A percentile compares a stretch with the other conserved stretches of the same genome.
phyloP scores from a whole-genome alignment of 352 stramenopile genomes.

The Globisporangium megalacanthum region DNA sequence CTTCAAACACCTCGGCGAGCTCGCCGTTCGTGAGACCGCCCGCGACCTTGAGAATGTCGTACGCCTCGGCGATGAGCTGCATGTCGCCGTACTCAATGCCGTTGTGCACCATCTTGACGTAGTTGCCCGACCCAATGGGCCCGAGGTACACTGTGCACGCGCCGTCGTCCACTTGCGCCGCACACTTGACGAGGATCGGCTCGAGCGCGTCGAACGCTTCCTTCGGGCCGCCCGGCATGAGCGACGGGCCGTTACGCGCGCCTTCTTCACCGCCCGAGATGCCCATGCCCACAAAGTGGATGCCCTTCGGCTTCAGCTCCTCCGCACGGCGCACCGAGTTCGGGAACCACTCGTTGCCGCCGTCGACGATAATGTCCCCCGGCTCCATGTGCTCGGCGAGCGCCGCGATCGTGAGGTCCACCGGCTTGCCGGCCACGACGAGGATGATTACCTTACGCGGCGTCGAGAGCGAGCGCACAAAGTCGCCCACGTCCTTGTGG shows the following conservation, averaged over 20 bases:
- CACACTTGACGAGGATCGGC: constrained; percentile 96
- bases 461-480: constrained; percentile 88
- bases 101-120: constrained; percentile 99
- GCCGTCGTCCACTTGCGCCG: constrained; percentile 92
- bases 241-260: constrained; percentile 95
- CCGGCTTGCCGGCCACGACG: constrained; percentile 97
- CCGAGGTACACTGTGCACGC: constrained; percentile 97
- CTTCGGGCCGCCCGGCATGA: constrained; percentile 97
- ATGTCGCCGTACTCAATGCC: constrained; percentile 99
- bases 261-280: constrained; percentile 98
- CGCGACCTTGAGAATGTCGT: constrained; percentile 95
- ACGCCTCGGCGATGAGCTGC: constrained; percentile 99
- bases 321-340: constrained; percentile 94
- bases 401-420: constrained; percentile 88
- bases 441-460: constrained; percentile 98
- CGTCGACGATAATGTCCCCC: constrained; percentile 98
- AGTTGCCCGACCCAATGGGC: constrained; percentile 95
- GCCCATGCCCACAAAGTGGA: constrained; percentile 98
- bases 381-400: constrained; percentile 87
- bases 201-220: constrained; percentile 96
- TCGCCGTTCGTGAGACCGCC: constrained; percentile 90
- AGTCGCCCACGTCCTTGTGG: constrained; percentile 91
- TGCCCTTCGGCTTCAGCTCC: constrained; percentile 92
- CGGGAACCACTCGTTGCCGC: constrained; percentile 99
- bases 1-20: constrained; percentile 90